Base-by-base conservation (phyloP, 1,139 yeast species). In the Diutina rugosa region DNA sequence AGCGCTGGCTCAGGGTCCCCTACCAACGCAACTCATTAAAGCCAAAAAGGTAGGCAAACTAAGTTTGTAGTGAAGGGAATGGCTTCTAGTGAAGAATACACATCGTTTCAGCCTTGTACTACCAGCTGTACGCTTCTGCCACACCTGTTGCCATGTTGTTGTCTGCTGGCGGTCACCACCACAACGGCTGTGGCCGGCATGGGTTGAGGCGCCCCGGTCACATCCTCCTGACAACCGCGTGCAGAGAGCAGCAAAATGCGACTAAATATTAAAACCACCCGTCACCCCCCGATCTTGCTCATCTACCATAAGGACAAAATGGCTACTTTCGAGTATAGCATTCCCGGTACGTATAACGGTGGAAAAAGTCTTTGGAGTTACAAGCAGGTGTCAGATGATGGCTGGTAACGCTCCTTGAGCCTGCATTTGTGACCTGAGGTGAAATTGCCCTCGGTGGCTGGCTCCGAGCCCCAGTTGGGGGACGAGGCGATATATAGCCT, bases 271-370 rank as follows among this genome's bases (percentile, higher is more conserved):
- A 26, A 46, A 46, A 26, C 14, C 21, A 46, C 21, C 5, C 44
- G 46, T 45, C 47, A 54, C 41, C 38, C 49, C 54, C 54, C 21
- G 48, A 29, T 44, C 45, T 38, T 48, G 8, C 47, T n/a, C n/a
- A 51, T 32, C 52, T 55, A 56, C 18, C 32, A 52, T 9, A 45
- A 51, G 46, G 28, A 38, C 55, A 51, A 32, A 28, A 30, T 56
- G 56, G 54, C 45, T 56, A 46, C 55, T 53, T 6, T 41, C 44
- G 35, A 47, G 46, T 26, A 9, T n/a, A 56, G 64, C 67, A 14
- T 67, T 67, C 9, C 63, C 62, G 3, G 60, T 68, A 45, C 38
- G 46, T 26, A 44, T 14, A 29, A 53, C 38, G 30, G 44, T 29
- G 52, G 45, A 51, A 46, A 6, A 30, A n/a, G 8, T 29, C 26